These are phyloP conservation scores for Ananas comosus DNA, from an alignment of 176 grass and related monocot genomes.

Conservation along the genomic window DNA sequence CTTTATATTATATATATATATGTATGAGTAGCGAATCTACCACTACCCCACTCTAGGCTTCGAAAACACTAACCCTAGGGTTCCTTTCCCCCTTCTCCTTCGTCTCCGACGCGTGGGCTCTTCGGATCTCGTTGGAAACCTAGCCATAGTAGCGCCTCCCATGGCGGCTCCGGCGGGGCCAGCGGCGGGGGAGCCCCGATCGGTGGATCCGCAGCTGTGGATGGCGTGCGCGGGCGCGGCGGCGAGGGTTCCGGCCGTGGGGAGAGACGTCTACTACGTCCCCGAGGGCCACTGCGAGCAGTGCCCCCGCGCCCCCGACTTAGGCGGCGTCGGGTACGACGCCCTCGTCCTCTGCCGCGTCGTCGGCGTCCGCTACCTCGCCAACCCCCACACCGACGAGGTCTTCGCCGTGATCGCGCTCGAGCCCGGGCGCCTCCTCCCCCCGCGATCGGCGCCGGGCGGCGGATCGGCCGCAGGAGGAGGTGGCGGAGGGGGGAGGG, in stretches of 20 bases:
- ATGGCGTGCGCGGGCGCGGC: slow-evolving; percentile 43
- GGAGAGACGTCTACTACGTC: slow-evolving; percentile 58
- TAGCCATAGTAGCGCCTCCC: not conserved
- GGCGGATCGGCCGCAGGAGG: not conserved
- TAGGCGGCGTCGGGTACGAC: not conserved
- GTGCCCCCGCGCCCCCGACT: slow-evolving; percentile 28
- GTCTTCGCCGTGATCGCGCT: slow-evolving; percentile 39
- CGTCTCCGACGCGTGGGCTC: not conserved
- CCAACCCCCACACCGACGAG: slow-evolving; percentile 44
- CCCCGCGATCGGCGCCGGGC: not conserved
- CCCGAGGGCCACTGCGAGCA: slow-evolving; percentile 64
- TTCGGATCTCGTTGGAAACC: slow-evolving; percentile 14
- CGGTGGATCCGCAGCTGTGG: slow-evolving; percentile 35
- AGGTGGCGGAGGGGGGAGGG: not conserved
- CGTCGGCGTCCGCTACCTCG: slow-evolving; percentile 27
- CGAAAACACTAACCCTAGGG: not conserved
- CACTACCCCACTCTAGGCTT: no score
- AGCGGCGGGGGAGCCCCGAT: not conserved
- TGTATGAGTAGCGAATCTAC: no score
- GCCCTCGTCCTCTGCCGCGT: slow-evolving; percentile 39
- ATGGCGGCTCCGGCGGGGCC: not conserved
- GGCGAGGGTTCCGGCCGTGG: slow-evolving; percentile 39
- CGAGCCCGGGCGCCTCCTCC: slow-evolving; percentile 6
- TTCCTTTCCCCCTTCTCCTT: not conserved
- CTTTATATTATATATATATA: no score